Base-by-base conservation (phyloP, 805 yeast genomes). In the Saccharomycopsis javanensis region DNA sequence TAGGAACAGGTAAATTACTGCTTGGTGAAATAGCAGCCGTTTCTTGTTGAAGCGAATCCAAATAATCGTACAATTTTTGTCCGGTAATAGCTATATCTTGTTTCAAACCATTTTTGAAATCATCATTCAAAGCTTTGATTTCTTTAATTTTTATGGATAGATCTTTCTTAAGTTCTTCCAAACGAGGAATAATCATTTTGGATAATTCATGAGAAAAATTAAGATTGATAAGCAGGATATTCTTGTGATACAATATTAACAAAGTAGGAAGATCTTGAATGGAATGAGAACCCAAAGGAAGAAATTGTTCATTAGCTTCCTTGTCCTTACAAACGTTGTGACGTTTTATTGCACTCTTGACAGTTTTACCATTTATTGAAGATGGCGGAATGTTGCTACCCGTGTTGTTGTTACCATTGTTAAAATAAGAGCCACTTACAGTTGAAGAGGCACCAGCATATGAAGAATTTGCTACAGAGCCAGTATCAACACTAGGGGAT, bases 261-360 rank as follows among this genome's bases (percentile, higher is more conserved):
- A 83, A 72, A 8, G 83, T 79, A 8, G 96, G 96, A 37, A 91
- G 72, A 68, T 90, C 97, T 64, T 86, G 90, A 56, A 91, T 78
- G 8, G 96, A 88, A 3, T 87, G 87, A 62, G 77, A 80, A 33
- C 96, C 96, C 34, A 80, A 74, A 0, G 95, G 90, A 55, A 86
- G 71, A 64, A 92, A 92, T 69, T 79, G 81, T 65, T 78, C 68
- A 13, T 50, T 51, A 25, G 53, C 63, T 37, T 45, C 60, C 64
- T 71, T 72, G 66, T 73, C 67, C 57, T 69, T 67, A 11, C 48
- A 10, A 20, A 5, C 7, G n/a, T 63, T 72, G 67, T 48, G 50
- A n/a, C 37, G 48, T 23, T 20, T 42, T 15, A 42, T 42, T 3
- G 48, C 53, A 6, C 42, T 16, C 30, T 46, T 45, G 5, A 30